Evolutionary conservation across 2,329 filamentous ascomycete genomes (phyloP).

Genomic region (Talaromyces sp.): DNA sequence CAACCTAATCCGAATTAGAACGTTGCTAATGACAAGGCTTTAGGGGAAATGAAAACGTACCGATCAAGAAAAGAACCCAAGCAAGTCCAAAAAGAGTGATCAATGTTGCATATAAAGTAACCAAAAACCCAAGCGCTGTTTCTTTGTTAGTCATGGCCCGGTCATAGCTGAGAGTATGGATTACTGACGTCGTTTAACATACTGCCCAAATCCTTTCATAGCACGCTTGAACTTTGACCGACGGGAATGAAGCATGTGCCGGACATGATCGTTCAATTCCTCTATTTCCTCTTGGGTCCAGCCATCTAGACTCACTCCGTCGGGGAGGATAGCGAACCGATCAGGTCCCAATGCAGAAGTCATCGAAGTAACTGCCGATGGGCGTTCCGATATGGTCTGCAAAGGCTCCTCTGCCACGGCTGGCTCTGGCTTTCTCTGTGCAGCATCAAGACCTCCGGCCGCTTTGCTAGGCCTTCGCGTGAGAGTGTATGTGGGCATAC

Average conservation of each 20-base stretch:
- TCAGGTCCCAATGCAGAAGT: constrained; percentile 65
- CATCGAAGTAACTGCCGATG: constrained; percentile 55
- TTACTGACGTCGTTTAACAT: constrained; percentile 64
- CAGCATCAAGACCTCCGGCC: constrained; percentile 22
- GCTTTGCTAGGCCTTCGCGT: constrained; percentile 49
- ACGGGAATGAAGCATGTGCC: constrained; percentile 81
- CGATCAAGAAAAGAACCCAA: constrained; percentile 89
- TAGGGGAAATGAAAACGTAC: constrained; percentile 34
- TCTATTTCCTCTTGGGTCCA: constrained; percentile 73
- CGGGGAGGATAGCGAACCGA: constrained; percentile 75
- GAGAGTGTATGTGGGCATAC: constrained; percentile 73
- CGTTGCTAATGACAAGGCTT: background rate
- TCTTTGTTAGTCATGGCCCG: constrained; percentile 1
- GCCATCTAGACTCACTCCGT: constrained; percentile 66
- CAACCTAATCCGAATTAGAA: constrained; percentile 50
- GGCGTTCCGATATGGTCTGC: constrained; percentile 13
- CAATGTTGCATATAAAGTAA: constrained; percentile 76
- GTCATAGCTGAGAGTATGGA: background rate
- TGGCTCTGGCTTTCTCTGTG: constrained; percentile 13
- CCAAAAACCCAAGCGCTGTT: constrained; percentile 71
- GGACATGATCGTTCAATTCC: constrained; percentile 78
- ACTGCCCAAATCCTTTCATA: constrained; percentile 77
- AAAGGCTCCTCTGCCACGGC: constrained; percentile 22
- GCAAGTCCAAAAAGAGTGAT: constrained; percentile 82
- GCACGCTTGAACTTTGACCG: constrained; percentile 74